These are phyloP conservation scores for Didymella keratinophila DNA, from an alignment of 2,329 filamentous ascomycete genomes.

Conservation along the genomic window DNA sequence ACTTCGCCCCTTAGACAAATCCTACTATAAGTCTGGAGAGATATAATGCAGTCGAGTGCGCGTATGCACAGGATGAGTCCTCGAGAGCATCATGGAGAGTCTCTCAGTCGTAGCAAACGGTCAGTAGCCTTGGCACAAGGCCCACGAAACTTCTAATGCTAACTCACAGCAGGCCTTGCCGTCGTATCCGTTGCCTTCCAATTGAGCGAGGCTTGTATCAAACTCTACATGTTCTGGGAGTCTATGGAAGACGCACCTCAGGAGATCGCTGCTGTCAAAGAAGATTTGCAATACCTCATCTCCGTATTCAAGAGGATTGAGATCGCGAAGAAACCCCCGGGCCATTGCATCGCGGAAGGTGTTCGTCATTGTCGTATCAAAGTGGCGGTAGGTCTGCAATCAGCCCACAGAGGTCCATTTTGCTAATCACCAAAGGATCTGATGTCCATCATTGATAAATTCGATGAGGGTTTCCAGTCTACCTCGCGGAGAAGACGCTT, in stretches of 20 bases:
- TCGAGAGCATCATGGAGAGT: neutral
- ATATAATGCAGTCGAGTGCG: neutral
- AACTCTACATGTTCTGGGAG: constrained; percentile 28
- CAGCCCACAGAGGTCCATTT: too few species aligned
- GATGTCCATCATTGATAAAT: constrained; percentile 9
- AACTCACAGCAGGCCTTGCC: constrained; percentile 13
- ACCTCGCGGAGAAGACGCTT: constrained; percentile 14
- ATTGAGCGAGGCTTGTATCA: constrained; percentile 18
- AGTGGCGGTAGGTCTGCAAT: neutral
- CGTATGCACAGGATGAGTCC: neutral
- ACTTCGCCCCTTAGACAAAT: neutral
- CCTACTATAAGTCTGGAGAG: neutral
- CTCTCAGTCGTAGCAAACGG: constrained; percentile 6
- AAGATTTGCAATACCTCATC: constrained; percentile 23
- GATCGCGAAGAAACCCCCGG: neutral
- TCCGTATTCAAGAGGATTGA: constrained; percentile 23
- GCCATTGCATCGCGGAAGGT: constrained; percentile 22
- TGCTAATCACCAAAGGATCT: constrained; percentile 7
- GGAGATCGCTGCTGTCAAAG: constrained; percentile 23
- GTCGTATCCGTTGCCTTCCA: constrained; percentile 20
- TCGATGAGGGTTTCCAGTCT: constrained; percentile 18
- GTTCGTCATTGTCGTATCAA: constrained; percentile 23
- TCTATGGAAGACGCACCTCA: constrained; percentile 24
- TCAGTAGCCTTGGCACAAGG: neutral
- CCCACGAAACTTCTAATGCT: neutral